These are phyloP conservation scores for Physaria fendleri DNA, from an alignment of 345 rosid species.

Conservation along the genomic window DNA sequence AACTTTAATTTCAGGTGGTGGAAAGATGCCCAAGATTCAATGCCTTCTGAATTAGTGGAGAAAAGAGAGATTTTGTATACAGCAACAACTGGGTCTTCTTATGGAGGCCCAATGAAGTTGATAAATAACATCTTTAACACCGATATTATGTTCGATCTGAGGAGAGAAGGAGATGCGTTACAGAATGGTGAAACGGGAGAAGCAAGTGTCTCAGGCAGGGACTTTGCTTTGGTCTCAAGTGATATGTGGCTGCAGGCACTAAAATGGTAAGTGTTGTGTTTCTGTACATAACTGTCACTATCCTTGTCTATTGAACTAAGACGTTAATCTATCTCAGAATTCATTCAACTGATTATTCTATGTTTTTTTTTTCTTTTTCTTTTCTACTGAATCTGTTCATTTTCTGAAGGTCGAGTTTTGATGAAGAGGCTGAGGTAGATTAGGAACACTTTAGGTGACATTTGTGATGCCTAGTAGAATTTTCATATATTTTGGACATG, in stretches of 20 bases:
- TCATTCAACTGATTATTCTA: not conserved
- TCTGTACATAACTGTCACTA: not conserved
- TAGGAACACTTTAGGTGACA: not conserved
- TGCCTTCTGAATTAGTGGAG: conserved; percentile 39
- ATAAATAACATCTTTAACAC: conserved; percentile 82
- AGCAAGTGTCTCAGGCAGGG: conserved; percentile 81
- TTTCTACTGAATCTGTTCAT: not conserved
- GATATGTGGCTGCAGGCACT: conserved; percentile 96
- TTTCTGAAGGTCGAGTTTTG: not conserved
- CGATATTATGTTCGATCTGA: conserved; percentile 68
- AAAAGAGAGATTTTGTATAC: conserved; percentile 63
- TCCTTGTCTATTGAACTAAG: conserved; percentile 5
- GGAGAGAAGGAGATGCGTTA: conserved; percentile 56
- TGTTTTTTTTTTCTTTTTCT: not conserved
- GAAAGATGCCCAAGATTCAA: conserved; percentile 68
- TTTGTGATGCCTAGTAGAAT: not conserved
- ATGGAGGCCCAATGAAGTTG: conserved; percentile 85
- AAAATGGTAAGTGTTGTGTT: conserved; percentile 54
- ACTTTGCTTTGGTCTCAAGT: conserved; percentile 86
- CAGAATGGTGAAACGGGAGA: conserved; percentile 53
- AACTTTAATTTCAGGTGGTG: conserved; percentile 67
- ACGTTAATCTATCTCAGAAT: not conserved
- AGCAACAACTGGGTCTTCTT: conserved; percentile 57
- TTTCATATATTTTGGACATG: not conserved
- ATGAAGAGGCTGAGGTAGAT: not conserved